These are phyloP conservation scores for Xerocomus spinulosus DNA, from an alignment of 768 basidiomycete species.

Conservation along the genomic window DNA sequence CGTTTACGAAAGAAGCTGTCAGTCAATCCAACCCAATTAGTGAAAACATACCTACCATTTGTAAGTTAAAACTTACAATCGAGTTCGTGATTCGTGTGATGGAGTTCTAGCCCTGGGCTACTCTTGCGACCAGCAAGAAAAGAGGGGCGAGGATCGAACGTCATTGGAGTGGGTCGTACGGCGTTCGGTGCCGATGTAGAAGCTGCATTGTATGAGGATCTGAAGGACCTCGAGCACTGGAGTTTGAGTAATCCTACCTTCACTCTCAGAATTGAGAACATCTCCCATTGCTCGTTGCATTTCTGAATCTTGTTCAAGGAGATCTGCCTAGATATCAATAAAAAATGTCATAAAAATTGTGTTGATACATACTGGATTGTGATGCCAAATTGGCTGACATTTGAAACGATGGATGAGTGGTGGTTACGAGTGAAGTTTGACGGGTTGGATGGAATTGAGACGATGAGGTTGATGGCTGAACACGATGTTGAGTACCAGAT, in stretches of 20 bases:
- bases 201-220: constrained; percentile 2
- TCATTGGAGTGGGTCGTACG: constrained; percentile 2
- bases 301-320: constrained; percentile 65
- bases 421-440: constrained; percentile 48
- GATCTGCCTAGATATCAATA: constrained; percentile 38
- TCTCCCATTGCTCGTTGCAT: constrained; percentile 63
- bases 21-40: constrained; percentile 1
- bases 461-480: constrained; percentile 30
- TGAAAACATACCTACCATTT: neutral
- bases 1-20: constrained; percentile 27
- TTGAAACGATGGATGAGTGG: constrained; percentile 48
- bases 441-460: constrained; percentile 38
- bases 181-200: constrained; percentile 10
- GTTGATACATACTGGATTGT: constrained; percentile 49
- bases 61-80: constrained; percentile 13
- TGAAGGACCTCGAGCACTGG: neutral
- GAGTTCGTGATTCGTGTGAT: constrained; percentile 11
- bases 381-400: constrained; percentile 48
- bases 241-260: constrained; percentile 18
- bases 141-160: constrained; percentile 11
- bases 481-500: constrained; percentile 14
- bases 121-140: constrained; percentile 9
- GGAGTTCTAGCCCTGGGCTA: constrained; percentile 3
- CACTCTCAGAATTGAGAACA: constrained; percentile 49
- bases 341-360: neutral